Conservation (phyloP, 345 rosid species). For the Eucalyptus marginata region DNA sequence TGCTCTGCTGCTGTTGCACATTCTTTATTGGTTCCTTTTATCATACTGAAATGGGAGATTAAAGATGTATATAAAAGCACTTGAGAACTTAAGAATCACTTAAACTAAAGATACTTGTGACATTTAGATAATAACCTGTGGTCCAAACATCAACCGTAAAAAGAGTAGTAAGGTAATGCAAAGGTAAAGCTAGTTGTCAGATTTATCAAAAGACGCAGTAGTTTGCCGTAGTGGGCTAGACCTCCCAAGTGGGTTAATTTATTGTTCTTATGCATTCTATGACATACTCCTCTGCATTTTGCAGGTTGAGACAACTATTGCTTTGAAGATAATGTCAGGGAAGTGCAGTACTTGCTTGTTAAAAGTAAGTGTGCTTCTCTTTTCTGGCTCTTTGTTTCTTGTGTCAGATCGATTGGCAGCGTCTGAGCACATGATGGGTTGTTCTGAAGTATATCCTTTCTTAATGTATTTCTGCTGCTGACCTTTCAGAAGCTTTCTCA, state of each 20-base stretch:
- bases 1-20: background rate
- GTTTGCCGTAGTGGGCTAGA: background rate
- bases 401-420: background rate
- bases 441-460: background rate
- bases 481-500: slow-evolving; percentile 54
- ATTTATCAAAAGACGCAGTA: background rate
- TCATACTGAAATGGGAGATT: background rate
- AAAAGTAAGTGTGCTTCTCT: slow-evolving; percentile 30
- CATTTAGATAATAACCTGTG: background rate
- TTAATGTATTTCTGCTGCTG: background rate
- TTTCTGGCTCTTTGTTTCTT: background rate
- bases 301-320: slow-evolving; percentile 68
- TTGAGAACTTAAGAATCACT: background rate
- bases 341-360: slow-evolving; percentile 38
- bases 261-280: background rate
- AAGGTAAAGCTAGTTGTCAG: background rate
- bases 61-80: background rate
- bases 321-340: slow-evolving; percentile 49
- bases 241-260: background rate
- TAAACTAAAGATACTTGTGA: background rate
- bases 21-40: background rate
- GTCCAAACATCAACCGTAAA: background rate
- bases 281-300: background rate
- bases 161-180: background rate
- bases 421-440: background rate